Conservation (phyloP, 768 basidiomycete genomes). For the Cystobasidium ongulense region DNA sequence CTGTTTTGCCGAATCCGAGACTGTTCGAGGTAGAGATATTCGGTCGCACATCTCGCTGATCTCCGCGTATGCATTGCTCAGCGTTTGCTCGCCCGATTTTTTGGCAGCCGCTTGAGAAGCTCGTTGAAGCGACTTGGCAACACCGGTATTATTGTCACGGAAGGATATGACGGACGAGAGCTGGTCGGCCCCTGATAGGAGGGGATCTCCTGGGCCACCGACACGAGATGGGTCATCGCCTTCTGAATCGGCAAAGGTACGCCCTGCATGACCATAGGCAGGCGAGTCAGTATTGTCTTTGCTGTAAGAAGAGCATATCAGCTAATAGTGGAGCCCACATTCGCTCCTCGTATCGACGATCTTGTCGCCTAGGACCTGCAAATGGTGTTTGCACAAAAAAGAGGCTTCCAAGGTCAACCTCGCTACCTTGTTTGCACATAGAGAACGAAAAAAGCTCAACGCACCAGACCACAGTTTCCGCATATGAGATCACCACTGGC, state of each 20-base stretch:
- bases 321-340: slow-evolving; percentile 57
- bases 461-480: slow-evolving; percentile 59
- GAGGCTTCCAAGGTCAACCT: neutral
- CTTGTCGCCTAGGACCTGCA: slow-evolving; percentile 74
- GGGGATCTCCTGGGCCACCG: slow-evolving; percentile 85
- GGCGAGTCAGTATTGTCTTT: slow-evolving; percentile 28
- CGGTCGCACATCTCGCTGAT: slow-evolving; percentile 91
- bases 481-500: slow-evolving; percentile 95
- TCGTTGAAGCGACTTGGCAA: slow-evolving; percentile 83
- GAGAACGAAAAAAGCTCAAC: neutral
- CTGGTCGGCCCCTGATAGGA: slow-evolving; percentile 89
- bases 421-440: neutral
- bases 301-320: slow-evolving; percentile 26
- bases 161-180: slow-evolving; percentile 92
- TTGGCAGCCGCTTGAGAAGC: slow-evolving; percentile 65
- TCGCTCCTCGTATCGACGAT: slow-evolving; percentile 97
- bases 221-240: slow-evolving; percentile 99
- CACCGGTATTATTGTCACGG: slow-evolving; percentile 85
- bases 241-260: slow-evolving; percentile 99
- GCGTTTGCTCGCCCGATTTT: slow-evolving; percentile 60
- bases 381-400: slow-evolving; percentile 53
- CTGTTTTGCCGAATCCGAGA: slow-evolving; percentile 92
- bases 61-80: slow-evolving; percentile 79
- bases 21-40: slow-evolving; percentile 85
- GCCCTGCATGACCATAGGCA: slow-evolving; percentile 36